These are phyloP conservation scores for Ophiostoma angusticollis DNA, from an alignment of 2,329 filamentous ascomycete genomes.

Conservation along the genomic window DNA sequence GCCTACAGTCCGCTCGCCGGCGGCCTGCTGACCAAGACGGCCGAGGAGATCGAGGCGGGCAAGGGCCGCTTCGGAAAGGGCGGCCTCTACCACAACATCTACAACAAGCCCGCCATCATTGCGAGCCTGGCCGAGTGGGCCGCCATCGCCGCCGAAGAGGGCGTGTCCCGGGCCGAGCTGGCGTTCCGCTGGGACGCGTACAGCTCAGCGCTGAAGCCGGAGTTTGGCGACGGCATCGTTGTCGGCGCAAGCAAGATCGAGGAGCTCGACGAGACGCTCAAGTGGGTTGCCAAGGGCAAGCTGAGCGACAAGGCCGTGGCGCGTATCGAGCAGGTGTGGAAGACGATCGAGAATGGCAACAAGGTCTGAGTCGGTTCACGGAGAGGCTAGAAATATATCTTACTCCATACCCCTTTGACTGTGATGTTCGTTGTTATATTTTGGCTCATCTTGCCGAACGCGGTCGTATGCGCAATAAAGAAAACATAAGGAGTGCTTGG, in stretches of 20 bases:
- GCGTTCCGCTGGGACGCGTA: slow-evolving; percentile 28
- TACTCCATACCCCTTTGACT: too few species aligned
- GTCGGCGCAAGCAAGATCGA: slow-evolving; percentile 21
- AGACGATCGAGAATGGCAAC: slow-evolving; percentile 51
- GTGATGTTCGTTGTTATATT: too few species aligned
- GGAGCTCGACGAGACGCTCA: slow-evolving; percentile 23
- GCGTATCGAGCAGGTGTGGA: slow-evolving; percentile 35
- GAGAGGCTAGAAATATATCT: too few species aligned
- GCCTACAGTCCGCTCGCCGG: slow-evolving; percentile 13
- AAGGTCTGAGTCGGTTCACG: too few species aligned
- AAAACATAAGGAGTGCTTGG: too few species aligned
- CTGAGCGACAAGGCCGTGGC: slow-evolving; percentile 22
- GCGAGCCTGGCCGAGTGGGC: slow-evolving; percentile 1
- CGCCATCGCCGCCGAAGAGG: not conserved
- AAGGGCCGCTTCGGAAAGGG: slow-evolving; percentile 1
- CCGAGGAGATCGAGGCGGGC: not conserved
- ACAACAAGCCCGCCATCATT: slow-evolving; percentile 1
- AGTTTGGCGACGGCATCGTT: slow-evolving; percentile 23
- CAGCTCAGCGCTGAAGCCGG: slow-evolving; percentile 20
- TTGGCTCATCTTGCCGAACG: too few species aligned
- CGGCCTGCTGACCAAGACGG: slow-evolving; percentile 8
- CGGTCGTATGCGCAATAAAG: too few species aligned
- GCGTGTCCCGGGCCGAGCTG: slow-evolving; percentile 2
- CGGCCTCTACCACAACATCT: not conserved
- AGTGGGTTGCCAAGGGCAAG: slow-evolving; percentile 23